phyloP scores from a whole-genome alignment of 768 basidiomycete species.

The Termitomyces sp. region DNA sequence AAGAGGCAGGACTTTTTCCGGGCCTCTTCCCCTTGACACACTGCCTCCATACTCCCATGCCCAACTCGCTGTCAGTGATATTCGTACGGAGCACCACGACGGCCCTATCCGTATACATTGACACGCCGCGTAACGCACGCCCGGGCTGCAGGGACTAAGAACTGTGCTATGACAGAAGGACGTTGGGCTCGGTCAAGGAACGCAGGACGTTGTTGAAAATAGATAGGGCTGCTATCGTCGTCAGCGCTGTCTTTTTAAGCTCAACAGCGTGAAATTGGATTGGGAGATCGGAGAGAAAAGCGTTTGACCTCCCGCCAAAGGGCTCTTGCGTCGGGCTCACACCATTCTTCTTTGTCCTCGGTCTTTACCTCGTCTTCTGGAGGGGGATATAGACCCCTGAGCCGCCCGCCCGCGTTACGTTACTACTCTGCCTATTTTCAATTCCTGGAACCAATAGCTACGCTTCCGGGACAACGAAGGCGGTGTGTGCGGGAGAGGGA shows the following conservation, averaged over 20 bases:
- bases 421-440: not conserved
- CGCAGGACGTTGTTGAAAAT: constrained; percentile 3
- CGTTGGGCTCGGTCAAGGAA: too few species aligned
- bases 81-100: constrained; percentile 80
- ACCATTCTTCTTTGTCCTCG: too few species aligned
- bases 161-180: too few species aligned
- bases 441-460: not conserved
- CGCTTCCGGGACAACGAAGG: not conserved
- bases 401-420: not conserved
- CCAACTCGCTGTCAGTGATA: constrained; percentile 78
- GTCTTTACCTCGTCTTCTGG: too few species aligned
- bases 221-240: constrained; percentile 48
- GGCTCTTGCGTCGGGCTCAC: too few species aligned
- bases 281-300: too few species aligned
- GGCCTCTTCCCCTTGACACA: constrained; percentile 15
- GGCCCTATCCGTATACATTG: constrained; percentile 79
- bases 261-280: too few species aligned
- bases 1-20: not conserved
- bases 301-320: too few species aligned
- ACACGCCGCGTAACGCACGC: constrained; percentile 82
- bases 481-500: constrained; percentile 36
- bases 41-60: constrained; percentile 64
- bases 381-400: not conserved
- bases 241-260: too few species aligned
- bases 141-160: too few species aligned